These are phyloP conservation scores for Candida succiphila DNA, from an alignment of 805 yeast genomes.

Conservation along the genomic window DNA sequence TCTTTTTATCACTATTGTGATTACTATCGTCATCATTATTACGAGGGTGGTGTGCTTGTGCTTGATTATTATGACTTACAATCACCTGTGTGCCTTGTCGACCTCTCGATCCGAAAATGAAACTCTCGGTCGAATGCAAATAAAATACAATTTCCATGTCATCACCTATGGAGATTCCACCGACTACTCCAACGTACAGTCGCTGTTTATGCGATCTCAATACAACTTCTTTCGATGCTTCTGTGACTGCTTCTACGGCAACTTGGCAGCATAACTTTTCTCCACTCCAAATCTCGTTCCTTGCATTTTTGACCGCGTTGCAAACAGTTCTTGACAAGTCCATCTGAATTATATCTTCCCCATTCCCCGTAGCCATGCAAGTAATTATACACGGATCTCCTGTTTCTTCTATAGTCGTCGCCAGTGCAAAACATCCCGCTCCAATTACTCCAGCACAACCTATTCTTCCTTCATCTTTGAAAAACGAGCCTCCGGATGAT, in stretches of 20 bases:
- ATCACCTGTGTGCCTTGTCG: too few relatives aligned
- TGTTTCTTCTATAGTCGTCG: constrained; percentile 10
- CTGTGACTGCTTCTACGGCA: constrained; percentile 8
- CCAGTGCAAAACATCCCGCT: constrained; percentile 25
- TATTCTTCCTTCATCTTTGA: constrained; percentile 37
- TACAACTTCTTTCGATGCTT: constrained; percentile 4
- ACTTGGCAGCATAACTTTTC: constrained; percentile 9
- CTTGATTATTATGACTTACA: too few relatives aligned
- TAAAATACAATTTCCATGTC: constrained; percentile 6
- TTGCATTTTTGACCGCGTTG: constrained; percentile 1
- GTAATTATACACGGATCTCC: constrained; percentile 1
- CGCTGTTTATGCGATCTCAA: constrained; percentile 12
- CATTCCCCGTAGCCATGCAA: constrained; percentile 41
- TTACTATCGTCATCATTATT: constrained; percentile 1
- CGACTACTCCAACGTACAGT: constrained; percentile 17
- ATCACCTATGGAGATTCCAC: constrained; percentile 4
- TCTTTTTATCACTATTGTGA: neutral
- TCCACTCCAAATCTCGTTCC: neutral
- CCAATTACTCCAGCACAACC: constrained; percentile 48
- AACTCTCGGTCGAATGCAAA: constrained; percentile 18
- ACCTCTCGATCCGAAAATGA: constrained; percentile 12
- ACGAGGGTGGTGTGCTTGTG: too few relatives aligned
- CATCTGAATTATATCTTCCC: constrained; percentile 41
- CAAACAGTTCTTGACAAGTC: constrained; percentile 28
- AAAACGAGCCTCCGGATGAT: constrained; percentile 47